These are phyloP conservation scores for Clonostachys sp. DNA, from an alignment of 2,329 filamentous ascomycete genomes.

Conservation along the genomic window DNA sequence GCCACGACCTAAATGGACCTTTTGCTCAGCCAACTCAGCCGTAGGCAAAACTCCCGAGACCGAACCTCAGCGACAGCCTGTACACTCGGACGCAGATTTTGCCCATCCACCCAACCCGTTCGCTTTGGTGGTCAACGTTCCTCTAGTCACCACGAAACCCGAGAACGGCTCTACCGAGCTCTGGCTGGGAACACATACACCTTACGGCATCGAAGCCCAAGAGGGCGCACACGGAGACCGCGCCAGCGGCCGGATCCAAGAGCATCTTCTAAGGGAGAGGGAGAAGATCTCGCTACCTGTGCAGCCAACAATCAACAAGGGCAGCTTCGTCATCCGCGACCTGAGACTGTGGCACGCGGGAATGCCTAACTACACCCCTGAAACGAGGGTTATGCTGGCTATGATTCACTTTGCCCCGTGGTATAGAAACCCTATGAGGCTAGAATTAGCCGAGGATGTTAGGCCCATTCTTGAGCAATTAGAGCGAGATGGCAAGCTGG, in stretches of 20 bases:
- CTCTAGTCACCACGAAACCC: slow-evolving; percentile 41
- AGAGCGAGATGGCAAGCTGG: slow-evolving; percentile 21
- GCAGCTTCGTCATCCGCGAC: slow-evolving; percentile 53
- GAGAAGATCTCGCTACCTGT: slow-evolving; percentile 30
- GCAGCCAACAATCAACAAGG: slow-evolving; percentile 47
- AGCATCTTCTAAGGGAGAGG: slow-evolving; percentile 30
- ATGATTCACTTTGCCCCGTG: slow-evolving; percentile 55
- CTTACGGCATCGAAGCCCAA: slow-evolving; percentile 28
- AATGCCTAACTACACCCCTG: slow-evolving; percentile 50
- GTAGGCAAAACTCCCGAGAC: slow-evolving; percentile 40
- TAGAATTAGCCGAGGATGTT: slow-evolving; percentile 48
- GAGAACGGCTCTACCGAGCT: slow-evolving; percentile 53
- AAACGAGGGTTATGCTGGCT: slow-evolving; percentile 53
- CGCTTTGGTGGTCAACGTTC: slow-evolving; percentile 49
- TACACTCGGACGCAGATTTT: slow-evolving; percentile 58
- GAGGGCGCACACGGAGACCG: slow-evolving; percentile 44
- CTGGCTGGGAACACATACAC: slow-evolving; percentile 52
- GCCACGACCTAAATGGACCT: slow-evolving; percentile 49
- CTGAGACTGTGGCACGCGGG: slow-evolving; percentile 60
- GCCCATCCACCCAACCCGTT: slow-evolving; percentile 49
- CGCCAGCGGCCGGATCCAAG: slow-evolving; percentile 44
- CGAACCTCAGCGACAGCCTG: slow-evolving; percentile 41
- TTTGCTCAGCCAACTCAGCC: slow-evolving; percentile 53
- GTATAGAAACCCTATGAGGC: slow-evolving; percentile 52
- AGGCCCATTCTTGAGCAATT: slow-evolving; percentile 38